Conservation (phyloP, 2,329 filamentous ascomycete species). For the Knoxdaviesia proteae region DNA sequence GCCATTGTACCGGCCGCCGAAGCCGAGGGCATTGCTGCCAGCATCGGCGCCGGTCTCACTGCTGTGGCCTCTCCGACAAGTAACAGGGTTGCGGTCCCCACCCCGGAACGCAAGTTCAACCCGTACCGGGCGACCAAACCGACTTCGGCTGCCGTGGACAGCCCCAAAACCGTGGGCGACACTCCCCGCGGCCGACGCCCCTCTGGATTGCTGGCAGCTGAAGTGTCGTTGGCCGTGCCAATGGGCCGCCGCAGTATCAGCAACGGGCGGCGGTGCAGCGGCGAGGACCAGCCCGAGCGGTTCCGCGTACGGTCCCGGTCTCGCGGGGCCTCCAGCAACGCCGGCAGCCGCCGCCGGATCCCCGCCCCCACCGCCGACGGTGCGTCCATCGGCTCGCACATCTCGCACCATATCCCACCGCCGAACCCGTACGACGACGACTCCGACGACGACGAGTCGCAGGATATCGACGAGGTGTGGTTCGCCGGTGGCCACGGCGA, state of each 20-base stretch:
- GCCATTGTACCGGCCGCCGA: background rate
- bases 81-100: background rate
- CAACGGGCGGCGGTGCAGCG: background rate
- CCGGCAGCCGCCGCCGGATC: background rate
- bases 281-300: constrained; percentile 5
- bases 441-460: constrained; percentile 26
- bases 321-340: constrained; percentile 1
- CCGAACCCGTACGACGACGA: constrained; percentile 16
- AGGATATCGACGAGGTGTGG: constrained; percentile 66
- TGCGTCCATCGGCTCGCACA: constrained; percentile 15
- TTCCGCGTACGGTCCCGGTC: constrained; percentile 15
- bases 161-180: constrained; percentile 1
- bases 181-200: background rate
- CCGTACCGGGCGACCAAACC: background rate
- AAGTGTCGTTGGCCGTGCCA: too few relatives aligned
- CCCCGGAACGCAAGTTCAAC: background rate
- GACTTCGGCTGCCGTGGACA: background rate
- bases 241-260: too few relatives aligned
- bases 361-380: constrained; percentile 24
- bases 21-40: constrained; percentile 4
- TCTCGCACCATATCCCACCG: constrained; percentile 3
- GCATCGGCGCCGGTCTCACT: background rate
- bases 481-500: constrained; percentile 65
- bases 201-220: too few relatives aligned
- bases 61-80: too few relatives aligned